Percentiles rank a stretch among this genome's conserved stretches.
These are phyloP conservation scores for Termitomyces sp. DNA, from an alignment of 768 basidiomycete genomes.

Conservation along the genomic window DNA sequence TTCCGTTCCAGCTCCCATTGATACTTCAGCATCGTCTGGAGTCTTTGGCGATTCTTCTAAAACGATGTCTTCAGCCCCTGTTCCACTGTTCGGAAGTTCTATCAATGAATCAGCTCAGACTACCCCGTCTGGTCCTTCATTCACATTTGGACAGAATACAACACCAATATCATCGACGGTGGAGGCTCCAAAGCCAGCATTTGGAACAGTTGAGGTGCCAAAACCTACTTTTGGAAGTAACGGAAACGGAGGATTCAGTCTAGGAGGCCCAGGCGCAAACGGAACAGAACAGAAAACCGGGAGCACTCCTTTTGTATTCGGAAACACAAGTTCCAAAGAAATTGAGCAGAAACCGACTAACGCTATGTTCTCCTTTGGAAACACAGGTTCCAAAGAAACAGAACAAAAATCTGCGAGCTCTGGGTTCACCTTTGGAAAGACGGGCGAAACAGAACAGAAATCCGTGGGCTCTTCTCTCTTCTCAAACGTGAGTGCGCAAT, in stretches of 20 bases:
- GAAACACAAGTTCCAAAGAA: conserved; percentile 10
- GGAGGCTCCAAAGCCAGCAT: conserved; percentile 36
- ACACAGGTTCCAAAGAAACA: not conserved
- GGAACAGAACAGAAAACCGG: conserved; percentile 1
- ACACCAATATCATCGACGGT: conserved; percentile 14
- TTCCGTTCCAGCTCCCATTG: conserved; percentile 1
- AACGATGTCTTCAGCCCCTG: not conserved
- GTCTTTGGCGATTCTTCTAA: conserved; percentile 2
- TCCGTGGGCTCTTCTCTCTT: not conserved
- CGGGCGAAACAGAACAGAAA: not conserved
- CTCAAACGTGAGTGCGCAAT: conserved; percentile 7
- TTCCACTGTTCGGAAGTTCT: not conserved
- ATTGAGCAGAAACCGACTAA: conserved; percentile 6
- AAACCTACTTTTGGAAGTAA: conserved; percentile 39
- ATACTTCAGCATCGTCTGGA: not conserved
- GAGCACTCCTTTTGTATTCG: conserved; percentile 5
- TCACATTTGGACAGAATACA: conserved; percentile 22
- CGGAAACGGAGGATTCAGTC: not conserved
- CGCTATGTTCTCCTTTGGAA: conserved; percentile 43
- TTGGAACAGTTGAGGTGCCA: conserved; percentile 26
- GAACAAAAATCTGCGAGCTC: conserved; percentile 5
- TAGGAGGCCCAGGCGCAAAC: not conserved
- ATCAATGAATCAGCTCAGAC: conserved; percentile 11
- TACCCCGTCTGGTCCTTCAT: conserved; percentile 19
- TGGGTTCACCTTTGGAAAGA: conserved; percentile 2